Conservation (phyloP, 768 basidiomycete genomes). For the Agaricus subrufescens region DNA sequence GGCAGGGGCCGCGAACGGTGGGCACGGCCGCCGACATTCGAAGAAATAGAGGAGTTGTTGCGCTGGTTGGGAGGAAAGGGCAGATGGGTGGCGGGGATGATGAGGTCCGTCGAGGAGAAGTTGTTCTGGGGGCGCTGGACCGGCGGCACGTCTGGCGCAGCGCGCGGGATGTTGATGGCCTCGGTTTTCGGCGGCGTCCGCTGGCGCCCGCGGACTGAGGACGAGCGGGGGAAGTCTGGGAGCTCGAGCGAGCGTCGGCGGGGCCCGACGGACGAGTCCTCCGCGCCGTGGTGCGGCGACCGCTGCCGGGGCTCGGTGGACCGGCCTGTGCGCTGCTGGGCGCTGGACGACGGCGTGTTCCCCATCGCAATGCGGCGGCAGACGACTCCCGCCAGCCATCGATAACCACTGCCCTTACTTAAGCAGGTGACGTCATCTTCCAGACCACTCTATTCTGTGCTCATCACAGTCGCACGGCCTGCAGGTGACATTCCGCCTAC, state of each 20-base stretch:
- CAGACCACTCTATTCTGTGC: background rate
- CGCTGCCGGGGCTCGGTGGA: conserved; percentile 22
- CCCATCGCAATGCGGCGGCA: conserved; percentile 12
- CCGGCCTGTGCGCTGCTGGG: conserved; percentile 1
- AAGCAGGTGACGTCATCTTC: background rate
- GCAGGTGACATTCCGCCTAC: too few species aligned
- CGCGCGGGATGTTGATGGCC: conserved; percentile 35
- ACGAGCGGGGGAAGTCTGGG: conserved; percentile 55
- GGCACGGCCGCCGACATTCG: background rate
- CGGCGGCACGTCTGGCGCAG: conserved; percentile 21
- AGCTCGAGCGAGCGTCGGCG: conserved; percentile 76
- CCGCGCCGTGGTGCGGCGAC: conserved; percentile 34
- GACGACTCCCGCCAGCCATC: background rate
- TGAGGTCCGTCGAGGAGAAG: conserved; percentile 24
- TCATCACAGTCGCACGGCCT: too few species aligned
- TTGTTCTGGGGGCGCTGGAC: conserved; percentile 18
- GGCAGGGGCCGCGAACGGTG: conserved; percentile 24
- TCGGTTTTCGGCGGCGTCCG: conserved; percentile 25
- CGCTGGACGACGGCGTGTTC: conserved; percentile 16
- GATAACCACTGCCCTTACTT: background rate
- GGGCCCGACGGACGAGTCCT: conserved; percentile 57
- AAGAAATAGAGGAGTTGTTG: conserved; percentile 8
- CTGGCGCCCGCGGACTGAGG: conserved; percentile 12
- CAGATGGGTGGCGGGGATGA: conserved; percentile 20
- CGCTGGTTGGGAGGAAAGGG: conserved; percentile 17